phyloP scores from a whole-genome alignment of 2,329 filamentous ascomycete genomes.

The Aspergillus arachidicola region DNA sequence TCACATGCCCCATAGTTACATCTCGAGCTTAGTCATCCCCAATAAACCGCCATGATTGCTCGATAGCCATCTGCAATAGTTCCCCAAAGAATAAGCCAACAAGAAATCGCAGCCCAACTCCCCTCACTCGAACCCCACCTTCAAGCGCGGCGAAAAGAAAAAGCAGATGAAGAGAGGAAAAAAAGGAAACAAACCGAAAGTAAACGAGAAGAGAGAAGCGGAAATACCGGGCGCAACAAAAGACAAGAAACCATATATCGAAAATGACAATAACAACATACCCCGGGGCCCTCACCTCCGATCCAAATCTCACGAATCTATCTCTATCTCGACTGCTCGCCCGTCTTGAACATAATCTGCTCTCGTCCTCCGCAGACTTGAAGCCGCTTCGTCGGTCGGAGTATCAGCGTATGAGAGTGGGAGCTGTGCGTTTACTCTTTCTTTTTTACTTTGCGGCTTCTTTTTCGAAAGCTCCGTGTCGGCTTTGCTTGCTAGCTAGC shows the following conservation, averaged over 20 bases:
- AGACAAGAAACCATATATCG: not conserved
- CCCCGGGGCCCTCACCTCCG: slow-evolving; percentile 8
- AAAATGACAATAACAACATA: slow-evolving; percentile 27
- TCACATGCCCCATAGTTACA: not conserved
- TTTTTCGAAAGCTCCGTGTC: not conserved
- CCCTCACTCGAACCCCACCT: slow-evolving; percentile 2
- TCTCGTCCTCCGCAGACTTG: slow-evolving; percentile 41
- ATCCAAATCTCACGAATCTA: slow-evolving; percentile 38
- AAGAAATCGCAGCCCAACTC: slow-evolving; percentile 4
- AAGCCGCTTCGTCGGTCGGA: slow-evolving; percentile 42
- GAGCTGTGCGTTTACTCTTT: slow-evolving; percentile 35
- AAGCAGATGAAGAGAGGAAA: not conserved
- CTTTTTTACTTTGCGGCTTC: not conserved
- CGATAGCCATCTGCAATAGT: not conserved
- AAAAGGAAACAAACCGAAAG: not conserved
- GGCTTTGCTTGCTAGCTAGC: not conserved
- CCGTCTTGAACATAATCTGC: slow-evolving; percentile 47
- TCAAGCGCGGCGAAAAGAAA: not conserved
- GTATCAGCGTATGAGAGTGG: slow-evolving; percentile 46
- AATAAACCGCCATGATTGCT: not conserved
- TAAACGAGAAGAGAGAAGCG: not conserved
- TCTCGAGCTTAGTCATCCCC: not conserved
- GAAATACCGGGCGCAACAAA: not conserved
- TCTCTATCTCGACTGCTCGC: slow-evolving; percentile 46
- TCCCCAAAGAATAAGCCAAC: not conserved